Base-by-base conservation (phyloP, 2,329 filamentous ascomycete genomes). In the Aspergillus sp. region DNA sequence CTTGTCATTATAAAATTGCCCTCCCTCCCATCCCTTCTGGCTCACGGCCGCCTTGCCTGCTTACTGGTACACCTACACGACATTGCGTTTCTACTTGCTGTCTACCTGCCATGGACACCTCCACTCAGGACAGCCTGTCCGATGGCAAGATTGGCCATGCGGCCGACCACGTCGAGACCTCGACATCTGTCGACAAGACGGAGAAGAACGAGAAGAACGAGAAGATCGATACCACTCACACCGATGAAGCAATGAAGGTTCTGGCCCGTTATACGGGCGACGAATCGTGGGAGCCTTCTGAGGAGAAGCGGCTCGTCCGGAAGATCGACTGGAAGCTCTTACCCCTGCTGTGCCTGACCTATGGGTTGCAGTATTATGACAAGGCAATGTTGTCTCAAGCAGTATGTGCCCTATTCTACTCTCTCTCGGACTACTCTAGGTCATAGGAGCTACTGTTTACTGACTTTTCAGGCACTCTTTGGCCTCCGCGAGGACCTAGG, bases 371-470 rank as follows among this genome's bases (percentile, higher is more conserved):
- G 64, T 83, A 82, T 60, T 82, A 82, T 49, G 81, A 83, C 64
- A 83, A 85, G 67, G 82, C 82, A 2, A 84, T 85, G 80, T 70
- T 86, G 17, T 81, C 78, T 1, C 83, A 85, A 65, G 84, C 84
- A 5, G 62, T 64, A 25, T 17, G 57, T 30, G n/a, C 30, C 22
- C 30, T 47, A 54, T 11, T 15, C 22, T 43, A 3, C 13, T 46
- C 45, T 48, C 13, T 7, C 8, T 23, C 17, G 9, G n/a, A 5
- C 11, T 41, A 11, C 31, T 15, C 34, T 41, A 15, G 11, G 15
- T 28, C 6, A 4, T 28, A 41, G 34, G 3, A 5, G 11, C 13
- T 2, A 15, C 34, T 1, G 34, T 38, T 38, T 23, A 25, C 43
- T 22, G 17, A 48, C 19, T 7, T 3, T 17, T 19, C 30, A 62